Base-by-base conservation (phyloP, 2,329 filamentous ascomycete genomes). In the Trichoderma citrinoviride region DNA sequence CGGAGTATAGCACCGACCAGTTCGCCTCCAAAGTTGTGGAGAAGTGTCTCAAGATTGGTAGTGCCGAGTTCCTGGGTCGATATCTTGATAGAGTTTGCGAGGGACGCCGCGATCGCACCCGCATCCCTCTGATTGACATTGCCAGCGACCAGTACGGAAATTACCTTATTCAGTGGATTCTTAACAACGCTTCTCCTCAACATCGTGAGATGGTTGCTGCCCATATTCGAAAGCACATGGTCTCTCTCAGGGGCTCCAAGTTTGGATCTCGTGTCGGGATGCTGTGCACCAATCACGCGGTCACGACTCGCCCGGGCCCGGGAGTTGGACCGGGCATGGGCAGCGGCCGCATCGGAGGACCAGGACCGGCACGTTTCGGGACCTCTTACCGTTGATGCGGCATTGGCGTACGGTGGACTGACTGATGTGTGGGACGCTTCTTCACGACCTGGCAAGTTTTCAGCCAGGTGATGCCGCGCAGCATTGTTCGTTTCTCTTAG, bases 11-110 rank as follows among this genome's bases (percentile, higher is more conserved):
- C 78, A 97, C 96, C 85, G 95, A 99, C 72, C 95, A 99, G 74
- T 99, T 97, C 75, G 96, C 95, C 49, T 99, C 95, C 66, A 99
- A 99, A 79, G 95, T 99, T 50, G 94, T 99, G 67, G 94, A 99
- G 80, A 99, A 99, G 80, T 99, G 95, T 73, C 87, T 99, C 70
- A 99, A 99, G 82, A 96, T 99, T 79, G 92, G 94, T 50, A 92
- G 93, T 29, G 79, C 84, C 27, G 94, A 98, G 53, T 99, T 99
- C 74, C 84, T 99, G 49, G 86, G 93, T 67, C 92, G 92, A 67
- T 99, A 98, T 74, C 87, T 99, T 66, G 90, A 96, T 75, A 90
- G 93, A 67, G 93, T 99, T 67, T 98, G 93, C 76, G 94, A 97
- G 76, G 92, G 92, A 65, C 91, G 92, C 67, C 82, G 89, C 49